Conservation (phyloP, 805 yeast species). For the baker's yeast (Saccharomyces cerevisiae) region DNA sequence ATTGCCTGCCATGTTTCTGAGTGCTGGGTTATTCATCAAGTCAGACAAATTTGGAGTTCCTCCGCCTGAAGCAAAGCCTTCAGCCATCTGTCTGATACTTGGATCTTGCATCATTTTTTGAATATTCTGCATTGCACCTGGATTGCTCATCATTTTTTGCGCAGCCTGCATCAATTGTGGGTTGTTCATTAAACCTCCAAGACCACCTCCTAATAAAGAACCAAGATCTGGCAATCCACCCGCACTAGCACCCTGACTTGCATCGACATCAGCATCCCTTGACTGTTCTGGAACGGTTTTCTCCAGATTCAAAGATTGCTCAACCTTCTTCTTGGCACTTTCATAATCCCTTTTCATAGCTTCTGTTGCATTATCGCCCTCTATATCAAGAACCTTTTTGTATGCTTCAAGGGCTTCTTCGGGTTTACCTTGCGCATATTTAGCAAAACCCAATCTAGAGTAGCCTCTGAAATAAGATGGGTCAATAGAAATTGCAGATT, state of each 20-base stretch:
- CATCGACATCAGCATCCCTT: conserved; percentile 22
- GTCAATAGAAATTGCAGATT: conserved; percentile 67
- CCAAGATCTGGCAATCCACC: conserved; percentile 70
- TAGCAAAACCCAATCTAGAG: conserved; percentile 90
- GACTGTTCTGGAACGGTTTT: conserved; percentile 11
- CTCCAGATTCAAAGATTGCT: conserved; percentile 53
- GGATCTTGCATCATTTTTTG: conserved; percentile 73
- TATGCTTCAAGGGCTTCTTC: conserved; percentile 87
- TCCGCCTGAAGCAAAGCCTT: conserved; percentile 60
- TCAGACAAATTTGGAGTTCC: conserved; percentile 56
- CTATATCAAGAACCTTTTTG: conserved; percentile 75
- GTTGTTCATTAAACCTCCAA: conserved; percentile 67
- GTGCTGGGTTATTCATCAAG: conserved; percentile 73
- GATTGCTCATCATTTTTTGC: conserved; percentile 79
- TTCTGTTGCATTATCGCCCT: conserved; percentile 76
- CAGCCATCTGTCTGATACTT: conserved; percentile 75
- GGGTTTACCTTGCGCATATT: conserved; percentile 88
- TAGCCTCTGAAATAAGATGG: conserved; percentile 85
- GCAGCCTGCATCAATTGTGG: conserved; percentile 92
- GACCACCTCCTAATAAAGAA: conserved; percentile 55
- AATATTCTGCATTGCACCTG: conserved; percentile 62
- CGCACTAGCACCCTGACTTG: conserved; percentile 24
- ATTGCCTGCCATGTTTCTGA: conserved; percentile 61
- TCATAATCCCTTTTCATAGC: conserved; percentile 91
- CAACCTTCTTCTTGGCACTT: conserved; percentile 82